These are phyloP conservation scores for Solanum ahanhuiri DNA, from an alignment of 257 asterid genomes.

Conservation along the genomic window DNA sequence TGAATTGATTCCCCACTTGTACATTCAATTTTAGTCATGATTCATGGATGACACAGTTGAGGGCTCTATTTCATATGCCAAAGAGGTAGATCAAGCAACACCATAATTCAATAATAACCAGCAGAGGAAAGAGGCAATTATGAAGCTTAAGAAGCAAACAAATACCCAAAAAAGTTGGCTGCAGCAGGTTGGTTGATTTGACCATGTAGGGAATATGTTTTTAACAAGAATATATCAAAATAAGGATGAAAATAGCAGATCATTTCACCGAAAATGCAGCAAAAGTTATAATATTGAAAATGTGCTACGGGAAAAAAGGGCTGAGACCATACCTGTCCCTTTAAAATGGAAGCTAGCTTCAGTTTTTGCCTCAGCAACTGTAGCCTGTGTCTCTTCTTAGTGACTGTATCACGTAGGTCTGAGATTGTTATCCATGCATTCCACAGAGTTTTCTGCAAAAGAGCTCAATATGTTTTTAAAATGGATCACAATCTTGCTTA, in stretches of 20 bases:
- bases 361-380: conserved; percentile 87
- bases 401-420: conserved; percentile 77
- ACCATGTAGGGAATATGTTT: neutral
- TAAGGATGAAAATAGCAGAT: neutral
- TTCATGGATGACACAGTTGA: neutral
- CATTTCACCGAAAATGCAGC: neutral
- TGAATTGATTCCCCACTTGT: neutral
- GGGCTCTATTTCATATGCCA: neutral
- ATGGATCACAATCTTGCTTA: neutral
- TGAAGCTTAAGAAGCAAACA: neutral
- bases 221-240: neutral
- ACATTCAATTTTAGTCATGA: neutral
- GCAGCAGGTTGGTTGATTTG: neutral
- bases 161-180: neutral
- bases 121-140: neutral
- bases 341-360: conserved; percentile 86
- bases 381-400: conserved; percentile 83
- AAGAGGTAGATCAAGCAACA: neutral
- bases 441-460: conserved; percentile 72
- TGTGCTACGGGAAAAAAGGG: neutral
- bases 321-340: conserved; percentile 60
- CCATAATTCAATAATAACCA: neutral
- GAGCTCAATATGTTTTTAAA: neutral
- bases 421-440: conserved; percentile 94
- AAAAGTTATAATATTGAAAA: neutral